A percentile compares a stretch with the other conserved stretches of the same genome.
Evolutionary conservation across 768 basidiomycete genomes (phyloP).

Genomic region (Lanmaoa rubissima): DNA sequence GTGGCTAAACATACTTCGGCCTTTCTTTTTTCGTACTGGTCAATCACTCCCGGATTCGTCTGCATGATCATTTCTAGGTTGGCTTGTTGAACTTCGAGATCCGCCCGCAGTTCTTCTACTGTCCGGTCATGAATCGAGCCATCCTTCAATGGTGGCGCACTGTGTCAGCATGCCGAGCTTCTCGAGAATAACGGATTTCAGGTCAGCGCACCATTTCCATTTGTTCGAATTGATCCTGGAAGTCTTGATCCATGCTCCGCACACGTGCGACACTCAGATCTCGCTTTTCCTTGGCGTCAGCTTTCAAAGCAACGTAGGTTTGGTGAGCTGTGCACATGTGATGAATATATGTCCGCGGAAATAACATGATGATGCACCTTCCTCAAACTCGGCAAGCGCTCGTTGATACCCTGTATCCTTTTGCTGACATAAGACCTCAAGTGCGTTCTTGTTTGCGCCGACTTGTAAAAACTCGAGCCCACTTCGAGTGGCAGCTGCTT

Average conservation of each 20-base stretch:
- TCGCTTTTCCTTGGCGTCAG: conserved; percentile 38
- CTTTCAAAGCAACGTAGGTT: conserved; percentile 50
- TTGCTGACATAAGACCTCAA: conserved; percentile 54
- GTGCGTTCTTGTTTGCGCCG: conserved; percentile 58
- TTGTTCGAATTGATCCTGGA: conserved; percentile 49
- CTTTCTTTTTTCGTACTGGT: conserved; percentile 77
- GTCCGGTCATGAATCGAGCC: conserved; percentile 51
- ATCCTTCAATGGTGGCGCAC: conserved; percentile 25
- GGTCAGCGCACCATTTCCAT: conserved; percentile 43
- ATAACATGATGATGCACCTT: conserved; percentile 40
- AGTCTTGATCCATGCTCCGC: conserved; percentile 42
- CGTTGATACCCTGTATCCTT: conserved; percentile 58
- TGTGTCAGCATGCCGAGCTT: conserved; percentile 6
- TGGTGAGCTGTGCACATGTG: conserved; percentile 42
- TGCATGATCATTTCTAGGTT: conserved; percentile 70
- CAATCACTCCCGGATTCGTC: conserved; percentile 74
- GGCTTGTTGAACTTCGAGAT: conserved; percentile 59
- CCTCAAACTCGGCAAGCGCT: conserved; percentile 51
- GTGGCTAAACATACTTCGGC: conserved; percentile 53
- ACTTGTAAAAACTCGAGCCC: conserved; percentile 66
- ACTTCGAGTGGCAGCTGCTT: conserved; percentile 52
- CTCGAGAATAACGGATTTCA: not conserved
- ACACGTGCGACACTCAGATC: conserved; percentile 36
- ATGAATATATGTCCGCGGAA: conserved; percentile 11
- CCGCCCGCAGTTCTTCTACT: conserved; percentile 55